phyloP scores from a whole-genome alignment of 2,329 filamentous ascomycete genomes.

The Ceratocystis albifundus region DNA sequence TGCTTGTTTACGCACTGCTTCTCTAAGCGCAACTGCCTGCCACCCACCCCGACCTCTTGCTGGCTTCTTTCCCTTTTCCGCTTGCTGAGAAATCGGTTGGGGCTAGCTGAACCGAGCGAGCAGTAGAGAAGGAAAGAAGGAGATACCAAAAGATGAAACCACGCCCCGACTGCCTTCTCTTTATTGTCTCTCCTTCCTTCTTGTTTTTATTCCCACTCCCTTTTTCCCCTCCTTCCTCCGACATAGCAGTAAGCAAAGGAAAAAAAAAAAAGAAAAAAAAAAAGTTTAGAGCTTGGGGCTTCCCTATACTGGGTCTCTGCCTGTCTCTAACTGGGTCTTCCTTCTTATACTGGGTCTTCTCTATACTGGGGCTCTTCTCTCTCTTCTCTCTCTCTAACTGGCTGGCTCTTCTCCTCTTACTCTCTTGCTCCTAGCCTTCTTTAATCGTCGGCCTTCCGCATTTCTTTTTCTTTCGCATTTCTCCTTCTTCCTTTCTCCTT shows the following conservation, averaged over 20 bases:
- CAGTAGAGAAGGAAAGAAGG: no score
- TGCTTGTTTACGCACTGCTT: not conserved
- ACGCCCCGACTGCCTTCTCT: conserved; percentile 10
- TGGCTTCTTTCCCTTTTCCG: not conserved
- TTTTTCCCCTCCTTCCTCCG: conserved; percentile 6
- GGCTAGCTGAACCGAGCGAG: no score
- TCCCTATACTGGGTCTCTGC: no score
- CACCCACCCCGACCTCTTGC: not conserved
- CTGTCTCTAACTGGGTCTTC: conserved; percentile 2
- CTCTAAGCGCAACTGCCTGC: conserved; percentile 2
- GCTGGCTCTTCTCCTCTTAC: conserved; percentile 1
- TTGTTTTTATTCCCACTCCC: not conserved
- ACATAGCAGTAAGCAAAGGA: conserved; percentile 18
- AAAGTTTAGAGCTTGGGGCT: conserved; percentile 20
- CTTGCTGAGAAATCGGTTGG: no score
- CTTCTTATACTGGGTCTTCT: not conserved
- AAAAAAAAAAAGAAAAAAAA: no score
- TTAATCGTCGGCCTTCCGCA: not conserved
- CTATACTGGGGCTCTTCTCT: no score
- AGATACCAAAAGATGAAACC: conserved; percentile 3
- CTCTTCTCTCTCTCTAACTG: no score
- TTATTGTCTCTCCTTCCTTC: conserved; percentile 14
- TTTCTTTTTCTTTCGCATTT: conserved; percentile 9
- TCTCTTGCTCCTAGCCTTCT: conserved; percentile 11
- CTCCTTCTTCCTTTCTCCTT: conserved; percentile 8